Conservation (phyloP, 805 yeast genomes). For the Wickerhamiella parazyma region DNA sequence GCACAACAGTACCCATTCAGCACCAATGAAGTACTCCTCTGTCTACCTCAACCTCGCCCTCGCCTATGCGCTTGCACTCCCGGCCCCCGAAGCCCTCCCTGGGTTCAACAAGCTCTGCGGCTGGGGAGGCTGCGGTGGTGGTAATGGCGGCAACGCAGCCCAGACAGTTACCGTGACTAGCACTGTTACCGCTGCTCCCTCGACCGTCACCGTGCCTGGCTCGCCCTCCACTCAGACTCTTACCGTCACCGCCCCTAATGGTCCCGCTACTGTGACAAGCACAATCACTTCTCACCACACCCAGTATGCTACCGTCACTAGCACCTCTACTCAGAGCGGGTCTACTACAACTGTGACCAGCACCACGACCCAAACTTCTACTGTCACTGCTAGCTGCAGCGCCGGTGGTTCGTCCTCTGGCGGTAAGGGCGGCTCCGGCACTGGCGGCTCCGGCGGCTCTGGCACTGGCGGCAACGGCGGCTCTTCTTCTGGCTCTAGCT, state of each 20-base stretch:
- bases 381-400: slow-evolving; percentile 3
- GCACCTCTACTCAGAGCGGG: not conserved
- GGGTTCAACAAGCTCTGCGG: not conserved
- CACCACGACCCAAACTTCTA: not conserved
- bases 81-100: not conserved
- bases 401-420: slow-evolving; percentile 4
- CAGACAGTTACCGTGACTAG: slow-evolving; percentile 1
- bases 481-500: slow-evolving; percentile 5
- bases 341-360: not conserved
- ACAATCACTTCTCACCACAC: slow-evolving; percentile 1
- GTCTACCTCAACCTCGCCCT: slow-evolving; percentile 6
- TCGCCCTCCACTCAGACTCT: slow-evolving; percentile 1
- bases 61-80: slow-evolving; percentile 5
- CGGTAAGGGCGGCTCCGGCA: slow-evolving; percentile 1
- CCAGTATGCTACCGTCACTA: not conserved
- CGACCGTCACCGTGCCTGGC: slow-evolving; percentile 6
- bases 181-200: not conserved
- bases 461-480: slow-evolving; percentile 4
- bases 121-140: slow-evolving; percentile 4
- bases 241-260: slow-evolving; percentile 4
- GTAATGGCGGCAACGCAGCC: too few species aligned
- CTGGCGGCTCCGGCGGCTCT: slow-evolving; percentile 1
- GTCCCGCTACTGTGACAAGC: slow-evolving; percentile 4
- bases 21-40: slow-evolving; percentile 8
- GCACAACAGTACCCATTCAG: not conserved